Conservation (phyloP, 495 filamentous ascomycete species). For the Neurospora intermedia region DNA sequence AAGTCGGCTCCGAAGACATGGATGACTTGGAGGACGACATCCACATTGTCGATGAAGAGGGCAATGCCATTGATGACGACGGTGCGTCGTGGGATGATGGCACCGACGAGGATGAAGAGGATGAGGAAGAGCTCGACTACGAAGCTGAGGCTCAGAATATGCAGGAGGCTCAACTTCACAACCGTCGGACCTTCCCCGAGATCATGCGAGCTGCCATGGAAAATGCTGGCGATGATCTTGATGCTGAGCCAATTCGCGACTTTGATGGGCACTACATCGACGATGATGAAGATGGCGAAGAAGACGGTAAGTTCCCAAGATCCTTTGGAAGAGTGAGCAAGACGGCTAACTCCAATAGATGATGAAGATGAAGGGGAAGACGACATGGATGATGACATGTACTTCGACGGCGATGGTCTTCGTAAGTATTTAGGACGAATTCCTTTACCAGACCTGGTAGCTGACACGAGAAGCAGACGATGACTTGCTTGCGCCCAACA, state of each 20-base stretch:
- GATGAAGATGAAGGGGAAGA: slow-evolving; percentile 65
- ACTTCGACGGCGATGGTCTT: slow-evolving; percentile 58
- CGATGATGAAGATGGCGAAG: slow-evolving; percentile 54
- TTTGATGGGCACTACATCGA: slow-evolving; percentile 54
- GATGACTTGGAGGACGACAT: slow-evolving; percentile 42
- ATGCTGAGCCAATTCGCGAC: slow-evolving; percentile 35
- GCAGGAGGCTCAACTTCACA: slow-evolving; percentile 30
- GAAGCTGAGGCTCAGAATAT: slow-evolving; percentile 35
- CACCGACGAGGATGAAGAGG: slow-evolving; percentile 46
- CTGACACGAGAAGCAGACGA: slow-evolving; percentile 33
- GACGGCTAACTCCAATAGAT: slow-evolving; percentile 22
- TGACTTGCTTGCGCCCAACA: slow-evolving; percentile 33
- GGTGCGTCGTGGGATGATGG: slow-evolving; percentile 45
- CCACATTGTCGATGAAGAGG: slow-evolving; percentile 48
- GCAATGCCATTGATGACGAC: slow-evolving; percentile 41
- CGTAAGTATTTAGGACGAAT: slow-evolving; percentile 38
- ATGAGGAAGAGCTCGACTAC: slow-evolving; percentile 41
- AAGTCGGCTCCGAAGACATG: slow-evolving; percentile 37
- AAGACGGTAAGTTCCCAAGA: slow-evolving; percentile 39
- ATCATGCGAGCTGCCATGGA: slow-evolving; percentile 52
- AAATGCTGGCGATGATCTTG: slow-evolving; percentile 44
- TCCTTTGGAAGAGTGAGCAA: slow-evolving; percentile 4
- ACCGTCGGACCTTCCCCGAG: slow-evolving; percentile 39
- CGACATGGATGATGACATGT: slow-evolving; percentile 54
- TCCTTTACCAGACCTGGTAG: slow-evolving; percentile 9